Conservation (phyloP, 768 basidiomycete species). For the Scleroderma bovista region DNA sequence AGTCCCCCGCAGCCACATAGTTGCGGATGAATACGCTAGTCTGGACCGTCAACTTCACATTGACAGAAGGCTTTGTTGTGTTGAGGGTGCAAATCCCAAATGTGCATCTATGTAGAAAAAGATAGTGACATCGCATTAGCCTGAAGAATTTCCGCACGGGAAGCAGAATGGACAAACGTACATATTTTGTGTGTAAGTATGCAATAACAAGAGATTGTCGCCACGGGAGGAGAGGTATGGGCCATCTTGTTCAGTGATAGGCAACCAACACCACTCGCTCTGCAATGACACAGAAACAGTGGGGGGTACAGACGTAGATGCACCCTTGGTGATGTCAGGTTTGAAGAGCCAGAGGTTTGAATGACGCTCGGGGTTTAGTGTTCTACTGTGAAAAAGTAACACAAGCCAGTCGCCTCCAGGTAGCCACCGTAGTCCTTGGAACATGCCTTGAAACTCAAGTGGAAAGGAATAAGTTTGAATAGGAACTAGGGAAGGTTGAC, state of each 20-base stretch:
- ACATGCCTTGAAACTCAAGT: slow-evolving; percentile 24
- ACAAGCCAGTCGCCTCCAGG: slow-evolving; percentile 27
- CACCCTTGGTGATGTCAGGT: slow-evolving; percentile 8
- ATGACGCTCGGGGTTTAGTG: slow-evolving; percentile 23
- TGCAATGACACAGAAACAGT: slow-evolving; percentile 20
- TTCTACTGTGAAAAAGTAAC: slow-evolving; percentile 27
- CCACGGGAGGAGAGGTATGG: slow-evolving; percentile 29
- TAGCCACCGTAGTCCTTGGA: slow-evolving; percentile 27
- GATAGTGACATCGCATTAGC: not conserved
- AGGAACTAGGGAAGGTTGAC: slow-evolving; percentile 9
- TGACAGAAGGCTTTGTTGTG: slow-evolving; percentile 21
- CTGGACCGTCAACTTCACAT: slow-evolving; percentile 20
- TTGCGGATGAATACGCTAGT: slow-evolving; percentile 20
- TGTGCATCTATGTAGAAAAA: slow-evolving; percentile 9
- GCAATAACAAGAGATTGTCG: slow-evolving; percentile 23
- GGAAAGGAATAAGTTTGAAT: slow-evolving; percentile 22
- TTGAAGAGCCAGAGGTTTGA: slow-evolving; percentile 26
- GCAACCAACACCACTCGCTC: slow-evolving; percentile 26
- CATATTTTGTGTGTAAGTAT: slow-evolving; percentile 23
- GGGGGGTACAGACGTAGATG: not conserved
- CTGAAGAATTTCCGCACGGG: not conserved
- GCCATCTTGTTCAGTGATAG: slow-evolving; percentile 12
- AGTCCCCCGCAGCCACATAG: slow-evolving; percentile 11
- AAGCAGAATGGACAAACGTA: slow-evolving; percentile 2
- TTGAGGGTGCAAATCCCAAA: slow-evolving; percentile 24